Base-by-base conservation (phyloP, 2,329 filamentous ascomycete genomes). In the Fusarium albidum region DNA sequence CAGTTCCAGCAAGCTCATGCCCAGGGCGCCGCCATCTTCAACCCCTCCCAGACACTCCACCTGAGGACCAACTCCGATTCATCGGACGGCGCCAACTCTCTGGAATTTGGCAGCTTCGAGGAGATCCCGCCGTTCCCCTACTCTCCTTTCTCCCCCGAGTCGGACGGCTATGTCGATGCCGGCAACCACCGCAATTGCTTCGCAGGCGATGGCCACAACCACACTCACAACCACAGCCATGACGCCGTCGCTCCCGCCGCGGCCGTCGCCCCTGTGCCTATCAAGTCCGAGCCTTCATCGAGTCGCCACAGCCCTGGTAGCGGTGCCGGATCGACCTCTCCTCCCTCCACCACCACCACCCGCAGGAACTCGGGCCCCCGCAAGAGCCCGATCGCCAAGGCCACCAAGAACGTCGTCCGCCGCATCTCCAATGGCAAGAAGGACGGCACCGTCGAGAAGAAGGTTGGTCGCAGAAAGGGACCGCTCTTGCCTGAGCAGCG, bases 401-500 rank as follows among this genome's bases (percentile, higher is more conserved):
- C 88, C 1, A 70, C 90, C 31, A 96, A 96, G 77, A 84, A 90
- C 9, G 90, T 94, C 66, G 88, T 92, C 65, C 91, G 91, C 75
- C 92, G 92, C 74, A 88, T 79, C 59, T 90, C 82, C 55, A 85
- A 83, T 55, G 87, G 86, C 67, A 96, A 94, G 80, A 92, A 90
- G 75, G 91, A 96, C 63, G 84, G 84, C 11, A 82, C 82, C 9
- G 78, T 78, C 32, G 94, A 97, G 82, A 98, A 97, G 84, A 93
- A 93, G 74, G 90, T 97, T 55, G 94, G 94, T 41, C 88, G 92
- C 69, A 86, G 94, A 76, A 91, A 91, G 73, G 94, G 94, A 29
- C 94, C 94, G 53, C 84, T 98, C 64, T 83, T 92, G 68, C 92
- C 93, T 10, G 94, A 98, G 74, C 94, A 97, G 79, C 86, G 94